Evolutionary conservation across 2,329 filamentous ascomycete species (phyloP), one percentile per base, ranked within the genome.

Genomic region (Pyricularia pennisetigena): DNA sequence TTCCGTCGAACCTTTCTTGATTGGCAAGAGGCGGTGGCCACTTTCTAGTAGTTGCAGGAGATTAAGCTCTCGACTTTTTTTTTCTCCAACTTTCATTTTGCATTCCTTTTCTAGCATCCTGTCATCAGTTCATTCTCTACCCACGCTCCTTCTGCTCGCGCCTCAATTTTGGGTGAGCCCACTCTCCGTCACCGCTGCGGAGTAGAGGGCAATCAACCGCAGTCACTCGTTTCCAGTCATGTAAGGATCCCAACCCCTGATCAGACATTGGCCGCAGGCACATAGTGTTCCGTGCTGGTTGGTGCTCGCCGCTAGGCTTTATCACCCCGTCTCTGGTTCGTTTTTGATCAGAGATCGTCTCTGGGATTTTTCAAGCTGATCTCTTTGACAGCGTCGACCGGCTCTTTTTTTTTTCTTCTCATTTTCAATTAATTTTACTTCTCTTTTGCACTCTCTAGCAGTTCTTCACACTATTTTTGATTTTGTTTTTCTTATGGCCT

Each of bases 181-280:
- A n/a, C 32, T 65, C 26, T 65, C 35, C 32, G 41, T 67, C 29
- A 57, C 65, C 41, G 65, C n/a, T 9, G 14, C 49, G 54, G 16
- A 12, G 30, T 32, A 20, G 62, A 59, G 26, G 41, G 28, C 9
- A 49, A 49, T 49, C 41, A 49, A 49, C 24, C 61, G 26, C 32
- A 57, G 69, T 70, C 72, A 68, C 69, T 70, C 72, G 29, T 68
- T 71, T 67, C 71, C 70, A 72, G 71, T 72, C 63, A 32, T 59
- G 72, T 71, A 71, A 70, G 72, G 68, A 68, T 72, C 69, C 41
- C 68, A 65, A 65, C 73, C 72, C 74, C 74, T 75, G 74, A 75
- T 75, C 72, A 68, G 69, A 69, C 68, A 66, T 66, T 35, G n/a
- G 32, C 30, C 30, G 61, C 30, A 64, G 65, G 62, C 59, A 14